Evolutionary conservation across 2,329 filamentous ascomycete species (phyloP), one percentile per base, ranked within the genome.

Genomic region (Aulographum hederae): DNA sequence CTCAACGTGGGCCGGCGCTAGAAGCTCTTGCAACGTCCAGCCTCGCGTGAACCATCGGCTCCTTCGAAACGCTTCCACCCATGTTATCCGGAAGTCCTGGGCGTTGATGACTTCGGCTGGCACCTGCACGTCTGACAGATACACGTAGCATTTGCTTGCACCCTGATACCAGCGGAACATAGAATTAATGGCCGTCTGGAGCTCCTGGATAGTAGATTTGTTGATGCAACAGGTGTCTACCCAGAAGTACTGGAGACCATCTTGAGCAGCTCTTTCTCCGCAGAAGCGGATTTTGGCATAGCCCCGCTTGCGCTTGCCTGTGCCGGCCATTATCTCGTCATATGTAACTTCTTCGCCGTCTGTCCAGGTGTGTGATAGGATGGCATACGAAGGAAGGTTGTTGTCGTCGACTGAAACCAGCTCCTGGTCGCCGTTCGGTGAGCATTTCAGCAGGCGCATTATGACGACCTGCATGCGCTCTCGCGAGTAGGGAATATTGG

Each of bases 181-280:
- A 5, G 35, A 39, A 15, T 42, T 41, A 26, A 43, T 53, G 4
- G 50, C 46, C 33, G 53, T 46, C 2, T 46, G 46, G 2, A 56
- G 40, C 40, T 55, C 53, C 0, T 48, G 39, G 28, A 43, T 49
- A 34, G 43, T 50, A 1, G 37, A 37, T 36, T 54, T 54, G 37
- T 54, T 46, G 34, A 56, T 55, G 32, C 53, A 56, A 38, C 48
- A 53, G 1, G 51, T 55, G 37, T 56, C 53, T 4, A 53, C 41
- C 53, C 53, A 57, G n/a, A 44, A 38, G 26, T 50, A 54, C 4
- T 37, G 30, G 3, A 39, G 6, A 5, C n/a, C 23, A 19, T 31
- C 17, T n/a, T 14, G n/a, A 11, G 16, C 28, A 8, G 38, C 38
- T 37, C 31, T 28, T 30, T 32, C 20, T 32, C 19, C 5, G 23